Evolutionary conservation across 1,284 basidiomycete genomes (phyloP).

Genomic region (Ganoderma boninense): DNA sequence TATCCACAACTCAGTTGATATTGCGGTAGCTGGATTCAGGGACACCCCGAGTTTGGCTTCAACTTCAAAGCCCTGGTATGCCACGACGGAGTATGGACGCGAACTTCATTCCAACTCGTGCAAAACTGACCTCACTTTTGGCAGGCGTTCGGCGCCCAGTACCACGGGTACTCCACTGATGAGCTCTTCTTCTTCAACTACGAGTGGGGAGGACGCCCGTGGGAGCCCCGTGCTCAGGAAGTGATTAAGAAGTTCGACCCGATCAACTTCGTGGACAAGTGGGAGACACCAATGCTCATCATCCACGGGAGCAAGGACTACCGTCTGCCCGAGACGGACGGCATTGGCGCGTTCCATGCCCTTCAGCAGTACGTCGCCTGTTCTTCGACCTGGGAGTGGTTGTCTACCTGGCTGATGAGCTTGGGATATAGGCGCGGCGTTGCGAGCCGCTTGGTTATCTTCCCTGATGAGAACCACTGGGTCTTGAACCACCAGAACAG

Average conservation of each 20-base stretch:
- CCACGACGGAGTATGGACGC: constrained; percentile 79
- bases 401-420: constrained; percentile 32
- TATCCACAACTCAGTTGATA: constrained; percentile 19
- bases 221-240: constrained; percentile 67
- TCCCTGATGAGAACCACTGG: constrained; percentile 96
- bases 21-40: constrained; percentile 86
- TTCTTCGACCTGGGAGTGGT: constrained; percentile 4
- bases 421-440: constrained; percentile 64
- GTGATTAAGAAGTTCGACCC: constrained; percentile 76
- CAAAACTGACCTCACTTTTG: constrained; percentile 15
- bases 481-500: constrained; percentile 81
- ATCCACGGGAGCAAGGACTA: constrained; percentile 92
- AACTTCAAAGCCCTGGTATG: constrained; percentile 90
- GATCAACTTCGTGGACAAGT: constrained; percentile 81
- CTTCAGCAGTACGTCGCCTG: constrained; percentile 71
- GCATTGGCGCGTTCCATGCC: constrained; percentile 84
- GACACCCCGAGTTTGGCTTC: constrained; percentile 86
- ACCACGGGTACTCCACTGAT: constrained; percentile 84
- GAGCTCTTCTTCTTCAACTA: constrained; percentile 90
- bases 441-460: constrained; percentile 86
- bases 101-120: constrained; percentile 16
- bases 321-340: constrained; percentile 84
- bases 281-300: constrained; percentile 86
- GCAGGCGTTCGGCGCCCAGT: constrained; percentile 74
- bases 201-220: constrained; percentile 85